Conservation (phyloP, 2,329 filamentous ascomycete species). For the Fusarium nodosum region DNA sequence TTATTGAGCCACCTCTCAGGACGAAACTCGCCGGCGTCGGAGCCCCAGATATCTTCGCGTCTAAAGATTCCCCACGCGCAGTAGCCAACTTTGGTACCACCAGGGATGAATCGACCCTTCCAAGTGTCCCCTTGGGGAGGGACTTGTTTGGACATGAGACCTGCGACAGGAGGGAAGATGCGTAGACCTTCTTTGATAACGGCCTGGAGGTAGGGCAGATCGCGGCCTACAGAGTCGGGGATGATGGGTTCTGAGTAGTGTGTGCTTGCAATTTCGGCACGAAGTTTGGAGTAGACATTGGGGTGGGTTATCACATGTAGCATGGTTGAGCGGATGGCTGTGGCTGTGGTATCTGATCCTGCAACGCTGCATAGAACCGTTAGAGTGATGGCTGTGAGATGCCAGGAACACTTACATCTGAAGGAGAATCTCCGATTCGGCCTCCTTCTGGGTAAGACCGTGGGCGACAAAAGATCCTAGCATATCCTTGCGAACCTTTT, state of each 20-base stretch:
- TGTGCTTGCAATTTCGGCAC: constrained; percentile 46
- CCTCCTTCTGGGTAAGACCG: constrained; percentile 47
- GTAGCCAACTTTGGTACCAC: constrained; percentile 52
- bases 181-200: constrained; percentile 64
- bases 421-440: constrained; percentile 48
- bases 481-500: constrained; percentile 51
- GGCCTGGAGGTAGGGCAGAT: constrained; percentile 61
- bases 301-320: constrained; percentile 67
- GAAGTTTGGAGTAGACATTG: constrained; percentile 61
- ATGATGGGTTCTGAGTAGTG: constrained; percentile 46
- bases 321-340: constrained; percentile 65
- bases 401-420: constrained; percentile 30
- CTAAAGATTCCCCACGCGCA: constrained; percentile 56
- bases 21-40: constrained; percentile 53
- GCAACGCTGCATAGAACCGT: constrained; percentile 57
- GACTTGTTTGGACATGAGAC: constrained; percentile 56
- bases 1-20: constrained; percentile 58
- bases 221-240: constrained; percentile 53
- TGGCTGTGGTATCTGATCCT: constrained; percentile 70
- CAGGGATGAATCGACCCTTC: constrained; percentile 53
- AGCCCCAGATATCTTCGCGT: constrained; percentile 54
- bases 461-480: constrained; percentile 51
- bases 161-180: constrained; percentile 55
- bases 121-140: constrained; percentile 51
- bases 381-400: accelerated